Percentiles rank a stretch among this genome's conserved stretches.
Conservation (phyloP, 345 rosid species). For the Acer yangbiense region DNA sequence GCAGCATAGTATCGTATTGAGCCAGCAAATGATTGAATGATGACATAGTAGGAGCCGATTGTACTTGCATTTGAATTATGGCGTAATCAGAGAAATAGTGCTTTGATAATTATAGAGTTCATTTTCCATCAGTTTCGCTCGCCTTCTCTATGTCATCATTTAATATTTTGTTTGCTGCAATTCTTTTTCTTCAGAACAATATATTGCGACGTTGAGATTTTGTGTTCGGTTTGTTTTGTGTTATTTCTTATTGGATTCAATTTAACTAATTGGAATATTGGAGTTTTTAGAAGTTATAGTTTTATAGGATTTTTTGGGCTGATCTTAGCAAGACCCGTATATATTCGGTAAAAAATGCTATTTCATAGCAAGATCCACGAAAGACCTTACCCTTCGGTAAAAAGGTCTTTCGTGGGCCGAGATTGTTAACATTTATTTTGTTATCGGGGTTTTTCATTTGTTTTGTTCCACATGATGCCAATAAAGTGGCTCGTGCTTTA, state of each 20-base stretch:
- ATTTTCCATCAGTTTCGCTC: neutral
- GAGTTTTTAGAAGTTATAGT: no score
- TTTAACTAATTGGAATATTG: no score
- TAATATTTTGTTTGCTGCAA: neutral
- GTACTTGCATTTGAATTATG: neutral
- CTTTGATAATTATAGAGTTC: neutral
- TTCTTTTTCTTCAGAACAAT: neutral
- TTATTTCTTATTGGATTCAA: neutral
- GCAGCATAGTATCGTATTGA: neutral
- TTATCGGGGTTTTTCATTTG: no score
- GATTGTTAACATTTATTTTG: no score
- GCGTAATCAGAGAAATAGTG: neutral
- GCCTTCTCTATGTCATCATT: neutral
- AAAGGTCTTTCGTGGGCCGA: no score
- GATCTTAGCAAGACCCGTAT: no score
- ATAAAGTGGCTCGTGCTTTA: no score
- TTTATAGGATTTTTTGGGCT: no score
- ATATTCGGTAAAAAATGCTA: no score
- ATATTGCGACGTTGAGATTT: neutral
- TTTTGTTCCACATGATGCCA: no score
- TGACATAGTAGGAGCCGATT: slow-evolving; percentile 5
- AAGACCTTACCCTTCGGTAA: no score
- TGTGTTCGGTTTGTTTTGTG: neutral
- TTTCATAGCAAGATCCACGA: no score
- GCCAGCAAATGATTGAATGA: slow-evolving; percentile 12